phyloP scores from a whole-genome alignment of 192 early-diverging fungal species.

The Podila epicladia region DNA sequence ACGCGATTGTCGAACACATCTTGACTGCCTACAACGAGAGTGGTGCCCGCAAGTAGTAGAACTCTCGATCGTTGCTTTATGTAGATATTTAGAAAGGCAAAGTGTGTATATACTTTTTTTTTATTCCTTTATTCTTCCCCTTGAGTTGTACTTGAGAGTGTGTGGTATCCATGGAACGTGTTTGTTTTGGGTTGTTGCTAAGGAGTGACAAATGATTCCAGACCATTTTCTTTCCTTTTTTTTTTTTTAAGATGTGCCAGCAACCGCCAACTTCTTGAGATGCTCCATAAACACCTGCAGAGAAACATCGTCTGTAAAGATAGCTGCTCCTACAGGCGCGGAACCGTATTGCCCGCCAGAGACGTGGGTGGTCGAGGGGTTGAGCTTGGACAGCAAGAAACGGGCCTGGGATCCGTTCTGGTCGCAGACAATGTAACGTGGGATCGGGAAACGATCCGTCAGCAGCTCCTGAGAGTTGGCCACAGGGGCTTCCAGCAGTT shows the following conservation, averaged over 20 bases:
- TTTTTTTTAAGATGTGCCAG: conserved; percentile 39
- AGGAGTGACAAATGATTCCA: background rate
- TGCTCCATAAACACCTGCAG: conserved; percentile 98
- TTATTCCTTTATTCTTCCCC: background rate
- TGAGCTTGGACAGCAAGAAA: conserved; percentile 97
- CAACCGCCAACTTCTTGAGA: conserved; percentile 74
- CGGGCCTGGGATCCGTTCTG: conserved; percentile 98
- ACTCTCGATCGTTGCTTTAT: background rate
- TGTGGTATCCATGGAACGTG: too few species aligned
- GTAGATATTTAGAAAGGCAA: too few species aligned
- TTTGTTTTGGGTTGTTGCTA: background rate
- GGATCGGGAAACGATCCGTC: conserved; percentile 94
- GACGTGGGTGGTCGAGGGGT: conserved; percentile 97
- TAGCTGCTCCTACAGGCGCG: conserved; percentile 78
- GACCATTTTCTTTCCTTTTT: conserved; percentile 11
- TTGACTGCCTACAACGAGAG: conserved; percentile 67
- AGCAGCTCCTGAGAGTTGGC: conserved; percentile 91
- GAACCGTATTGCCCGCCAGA: conserved; percentile 76
- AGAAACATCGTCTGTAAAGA: conserved; percentile 98
- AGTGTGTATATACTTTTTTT: background rate
- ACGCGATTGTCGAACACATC: conserved; percentile 82
- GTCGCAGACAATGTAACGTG: conserved; percentile 98
- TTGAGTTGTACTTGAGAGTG: too few species aligned
- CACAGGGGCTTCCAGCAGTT: conserved; percentile 90
- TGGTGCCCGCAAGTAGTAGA: conserved; percentile 50